phyloP scores from a whole-genome alignment of 371 early-diverging fungal genomes.

The Catenaria anguillulae region DNA sequence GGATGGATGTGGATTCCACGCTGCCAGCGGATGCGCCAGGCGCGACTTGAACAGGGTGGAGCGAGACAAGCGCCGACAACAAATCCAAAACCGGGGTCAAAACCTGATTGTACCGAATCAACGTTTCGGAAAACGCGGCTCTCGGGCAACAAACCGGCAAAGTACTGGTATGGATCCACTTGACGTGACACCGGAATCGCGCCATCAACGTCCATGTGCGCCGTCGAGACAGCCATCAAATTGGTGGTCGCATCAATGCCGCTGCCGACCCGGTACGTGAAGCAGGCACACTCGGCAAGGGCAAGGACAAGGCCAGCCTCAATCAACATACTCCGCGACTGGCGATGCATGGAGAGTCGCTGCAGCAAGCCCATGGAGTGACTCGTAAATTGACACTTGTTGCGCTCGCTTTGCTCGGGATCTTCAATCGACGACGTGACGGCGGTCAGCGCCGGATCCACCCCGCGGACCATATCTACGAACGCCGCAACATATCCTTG shows the following conservation, averaged over 20 bases:
- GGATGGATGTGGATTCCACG: neutral
- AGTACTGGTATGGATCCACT: neutral
- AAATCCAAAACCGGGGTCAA: neutral
- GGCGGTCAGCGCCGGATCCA: conserved; percentile 10
- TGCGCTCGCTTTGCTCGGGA: conserved; percentile 64
- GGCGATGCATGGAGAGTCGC: conserved; percentile 49
- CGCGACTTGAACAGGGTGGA: neutral
- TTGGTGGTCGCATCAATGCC: neutral
- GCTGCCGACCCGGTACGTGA: conserved; percentile 40
- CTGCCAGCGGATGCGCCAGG: neutral
- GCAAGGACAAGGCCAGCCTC: conserved; percentile 62
- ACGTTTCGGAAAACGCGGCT: neutral
- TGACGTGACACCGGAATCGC: neutral
- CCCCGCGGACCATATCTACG: conserved; percentile 38
- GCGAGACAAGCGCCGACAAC: neutral
- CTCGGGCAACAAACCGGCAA: neutral
- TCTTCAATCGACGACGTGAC: conserved; percentile 29
- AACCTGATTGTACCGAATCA: neutral
- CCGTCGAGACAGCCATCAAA: neutral
- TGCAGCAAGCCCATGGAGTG: conserved; percentile 65
- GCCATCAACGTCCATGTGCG: neutral
- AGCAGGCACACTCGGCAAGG: conserved; percentile 53
- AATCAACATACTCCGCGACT: conserved; percentile 59
- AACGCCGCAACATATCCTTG: conserved; percentile 51
- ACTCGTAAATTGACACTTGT: conserved; percentile 68